Percentiles rank a stretch among this genome's conserved stretches.
Evolutionary conservation across 129 eudicot genomes (phyloP).

Genomic region (Mikania micrantha): DNA sequence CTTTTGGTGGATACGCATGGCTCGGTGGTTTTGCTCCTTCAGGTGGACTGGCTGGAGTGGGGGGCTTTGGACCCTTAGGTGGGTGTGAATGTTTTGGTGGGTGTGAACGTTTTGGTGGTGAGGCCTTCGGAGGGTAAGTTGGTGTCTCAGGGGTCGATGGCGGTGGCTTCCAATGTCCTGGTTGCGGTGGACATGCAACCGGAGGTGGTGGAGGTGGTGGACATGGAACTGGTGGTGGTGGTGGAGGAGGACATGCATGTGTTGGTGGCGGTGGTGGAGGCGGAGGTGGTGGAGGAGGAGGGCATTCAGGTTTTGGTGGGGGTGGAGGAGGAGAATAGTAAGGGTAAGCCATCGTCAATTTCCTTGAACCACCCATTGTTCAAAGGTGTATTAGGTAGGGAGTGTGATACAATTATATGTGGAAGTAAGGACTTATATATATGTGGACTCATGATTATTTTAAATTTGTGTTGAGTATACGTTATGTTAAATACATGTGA

Average conservation of each 20-base stretch:
- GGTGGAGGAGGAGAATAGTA: slow-evolving; percentile 46
- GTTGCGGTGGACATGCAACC: slow-evolving; percentile 25
- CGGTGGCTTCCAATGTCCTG: slow-evolving; percentile 24
- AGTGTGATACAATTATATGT: not conserved
- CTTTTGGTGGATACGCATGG: slow-evolving; percentile 20
- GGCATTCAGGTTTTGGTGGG: slow-evolving; percentile 27
- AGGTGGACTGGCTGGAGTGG: no score
- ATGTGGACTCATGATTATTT: not conserved
- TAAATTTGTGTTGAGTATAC: slow-evolving; percentile 9
- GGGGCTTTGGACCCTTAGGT: slow-evolving; percentile 16
- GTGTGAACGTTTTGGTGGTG: slow-evolving; percentile 28
- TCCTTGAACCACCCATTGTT: slow-evolving; percentile 28
- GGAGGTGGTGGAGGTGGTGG: slow-evolving; percentile 31
- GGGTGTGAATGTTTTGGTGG: slow-evolving; percentile 30
- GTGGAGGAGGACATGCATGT: slow-evolving; percentile 23
- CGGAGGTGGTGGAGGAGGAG: slow-evolving; percentile 24
- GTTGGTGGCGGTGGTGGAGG: slow-evolving; percentile 24
- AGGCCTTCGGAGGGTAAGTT: slow-evolving; percentile 26
- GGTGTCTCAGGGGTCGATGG: slow-evolving; percentile 25
- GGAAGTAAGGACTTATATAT: not conserved
- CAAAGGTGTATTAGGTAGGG: not conserved
- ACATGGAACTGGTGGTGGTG: slow-evolving; percentile 18
- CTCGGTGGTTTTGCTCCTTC: no score
- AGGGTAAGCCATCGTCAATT: slow-evolving; percentile 27
- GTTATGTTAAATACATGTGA: not conserved